Base-by-base conservation (phyloP, 306 rosid genomes). In the Vigna unguiculata region DNA sequence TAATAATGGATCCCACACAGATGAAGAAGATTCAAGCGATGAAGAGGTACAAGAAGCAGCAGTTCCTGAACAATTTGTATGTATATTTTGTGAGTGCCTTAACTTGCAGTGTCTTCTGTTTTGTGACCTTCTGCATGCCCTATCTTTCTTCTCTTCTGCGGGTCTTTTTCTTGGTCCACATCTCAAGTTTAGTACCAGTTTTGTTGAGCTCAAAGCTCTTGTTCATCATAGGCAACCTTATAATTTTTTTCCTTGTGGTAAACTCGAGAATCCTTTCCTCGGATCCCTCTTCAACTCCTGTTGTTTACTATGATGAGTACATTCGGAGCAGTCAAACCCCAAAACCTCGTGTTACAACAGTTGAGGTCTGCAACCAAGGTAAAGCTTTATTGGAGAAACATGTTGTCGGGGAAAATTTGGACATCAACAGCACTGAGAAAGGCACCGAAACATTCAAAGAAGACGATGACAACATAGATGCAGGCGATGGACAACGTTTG, bases 191-290 rank as follows among this genome's bases (percentile, higher is more conserved):
- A 67, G 32, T 79, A n/a, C 75, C 86, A 0, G 1, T 67, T 9
- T 6, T 82, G 25, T 66, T 79, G 67, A 72, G 79, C 72, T 66
- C 88, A 59, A 85, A 75, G 78, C 75, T 79, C 46, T 51, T 82
- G 4, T 82, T 85, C 71, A 22, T 85, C 65, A 9, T 79, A 41
- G 85, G 88, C 3, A 85, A 85, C 78, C 48, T 85, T 69, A 75
- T 82, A 57, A 75, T 85, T 49, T 24, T 82, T 24, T 54, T 71
- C 38, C 86, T 85, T 9, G 12, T 85, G 19, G 83, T 88, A 51
- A 87, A 90, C 71, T 85, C 87, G 10, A 91, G 83, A 81, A n/a
- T 83, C 75, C 72, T 86, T 16, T 82, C 93, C 14, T 80, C 89
- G 9, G 5, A 66, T 20, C 36, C 86, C 14, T 75, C 90, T 46